These are phyloP conservation scores for Parafenestella ontariensis DNA, from an alignment of 2,329 filamentous ascomycete species.

Conservation along the genomic window DNA sequence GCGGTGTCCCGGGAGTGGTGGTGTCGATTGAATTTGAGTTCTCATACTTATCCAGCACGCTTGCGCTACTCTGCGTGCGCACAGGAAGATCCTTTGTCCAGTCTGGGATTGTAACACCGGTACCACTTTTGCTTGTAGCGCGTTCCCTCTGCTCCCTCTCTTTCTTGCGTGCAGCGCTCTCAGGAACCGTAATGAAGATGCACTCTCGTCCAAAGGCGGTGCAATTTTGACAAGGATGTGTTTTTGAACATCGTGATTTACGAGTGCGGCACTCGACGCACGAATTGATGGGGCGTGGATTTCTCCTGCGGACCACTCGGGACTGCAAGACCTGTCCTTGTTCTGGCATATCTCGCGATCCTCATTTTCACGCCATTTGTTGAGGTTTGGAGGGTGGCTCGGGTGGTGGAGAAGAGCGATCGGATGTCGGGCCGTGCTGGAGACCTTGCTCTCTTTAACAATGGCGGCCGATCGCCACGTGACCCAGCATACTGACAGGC, in stretches of 20 bases:
- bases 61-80: slow-evolving; percentile 36
- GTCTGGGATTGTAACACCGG: slow-evolving; percentile 36
- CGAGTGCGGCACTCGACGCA: slow-evolving; percentile 50
- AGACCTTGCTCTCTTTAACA: slow-evolving; percentile 13
- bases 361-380: slow-evolving; percentile 44
- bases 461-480: slow-evolving; percentile 12
- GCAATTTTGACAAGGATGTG: slow-evolving; percentile 50
- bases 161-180: slow-evolving; percentile 48
- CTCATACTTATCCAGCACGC: slow-evolving; percentile 35
- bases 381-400: slow-evolving; percentile 21
- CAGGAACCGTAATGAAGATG: slow-evolving; percentile 49
- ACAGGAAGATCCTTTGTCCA: slow-evolving; percentile 49
- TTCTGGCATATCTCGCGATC: slow-evolving; percentile 46
- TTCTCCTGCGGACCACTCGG: slow-evolving; percentile 48
- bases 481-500: slow-evolving; percentile 12
- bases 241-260: slow-evolving; percentile 50
- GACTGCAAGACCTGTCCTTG: slow-evolving; percentile 46
- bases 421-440: slow-evolving; percentile 29
- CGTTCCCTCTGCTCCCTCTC: slow-evolving; percentile 41
- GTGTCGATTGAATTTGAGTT: slow-evolving; percentile 41
- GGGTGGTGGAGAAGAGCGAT: slow-evolving; percentile 19
- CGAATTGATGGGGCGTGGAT: slow-evolving; percentile 49
- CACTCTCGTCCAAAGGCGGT: slow-evolving; percentile 49
- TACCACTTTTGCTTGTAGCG: slow-evolving; percentile 34
- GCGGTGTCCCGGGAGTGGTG: slow-evolving; percentile 46